Base-by-base conservation (phyloP, 495 filamentous ascomycete species). In the Neurospora sp. region DNA sequence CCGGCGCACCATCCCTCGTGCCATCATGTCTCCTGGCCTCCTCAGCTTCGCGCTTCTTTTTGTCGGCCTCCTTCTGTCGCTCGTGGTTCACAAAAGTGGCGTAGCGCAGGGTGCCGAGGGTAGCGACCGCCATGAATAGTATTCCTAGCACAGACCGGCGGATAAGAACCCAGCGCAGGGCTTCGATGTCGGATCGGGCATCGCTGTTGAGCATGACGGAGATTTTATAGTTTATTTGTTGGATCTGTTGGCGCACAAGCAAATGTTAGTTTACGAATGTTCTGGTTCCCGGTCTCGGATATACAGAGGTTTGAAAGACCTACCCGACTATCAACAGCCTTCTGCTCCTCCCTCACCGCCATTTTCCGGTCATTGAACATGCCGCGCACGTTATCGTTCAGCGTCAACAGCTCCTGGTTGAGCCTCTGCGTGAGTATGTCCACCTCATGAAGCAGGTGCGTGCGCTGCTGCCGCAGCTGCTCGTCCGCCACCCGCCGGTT, bases 291-390 rank as follows among this genome's bases (percentile, higher is more conserved):
- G 19, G 3, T 7, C 9, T 31, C 11, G 13, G 42, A 1, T 39
- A 19, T 37, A 59, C 11, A 48, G 66, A 31, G 15, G 21, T 10
- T 21, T 10, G 31, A 21, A 71, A 69, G 24, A 84, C 84, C 34
- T 81, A 92, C 89, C 77, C 84, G 85, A 76, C 88, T 92, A 77
- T 98, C 94, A 80, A 93, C 92, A 21, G 82, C 86, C 77, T 94
- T 88, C 83, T 97, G 93, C 78, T 97, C 92, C 79, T 92, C 91
- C 59, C 93, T 86, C 21, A 94, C 94, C 7, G 88, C 87, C 94
- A 99, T 97, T 82, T 94, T 94, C 31, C 97, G 89, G 78, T 99
- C 96, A 78, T 98, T 94, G 81, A 98, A 97, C 90, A 97, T 92
- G 70, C 93, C 94, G 79, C 93, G 94, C 48, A 98, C 88, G 43